These are phyloP conservation scores for Podospora didyma DNA, from an alignment of 495 filamentous ascomycete species.

Conservation along the genomic window DNA sequence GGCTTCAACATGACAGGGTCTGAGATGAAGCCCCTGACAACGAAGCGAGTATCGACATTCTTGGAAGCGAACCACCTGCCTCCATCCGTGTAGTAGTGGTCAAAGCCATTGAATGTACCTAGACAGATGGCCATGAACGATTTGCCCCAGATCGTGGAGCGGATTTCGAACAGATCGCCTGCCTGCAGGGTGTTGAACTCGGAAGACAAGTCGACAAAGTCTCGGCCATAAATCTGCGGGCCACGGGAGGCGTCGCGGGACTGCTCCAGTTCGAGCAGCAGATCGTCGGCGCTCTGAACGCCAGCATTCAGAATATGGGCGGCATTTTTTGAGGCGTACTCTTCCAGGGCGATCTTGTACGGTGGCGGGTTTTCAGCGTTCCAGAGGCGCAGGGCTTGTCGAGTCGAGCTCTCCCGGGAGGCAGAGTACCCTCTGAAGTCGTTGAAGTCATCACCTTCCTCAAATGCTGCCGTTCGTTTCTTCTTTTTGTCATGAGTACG, in stretches of 20 bases:
- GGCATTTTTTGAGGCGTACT: neutral
- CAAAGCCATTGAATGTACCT: conserved; percentile 53
- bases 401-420: conserved; percentile 28
- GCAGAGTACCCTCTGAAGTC: no score
- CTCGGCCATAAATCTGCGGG: conserved; percentile 33
- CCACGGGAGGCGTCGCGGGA: conserved; percentile 24
- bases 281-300: neutral
- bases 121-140: conserved; percentile 64
- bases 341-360: neutral
- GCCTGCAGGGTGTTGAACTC: conserved; percentile 45
- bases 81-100: conserved; percentile 68
- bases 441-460: no score
- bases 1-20: conserved; percentile 51
- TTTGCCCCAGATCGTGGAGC: conserved; percentile 29
- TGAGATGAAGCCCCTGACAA: conserved; percentile 58
- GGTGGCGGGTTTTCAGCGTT: conserved; percentile 39
- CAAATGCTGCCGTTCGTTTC: no score
- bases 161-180: conserved; percentile 67
- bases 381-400: conserved; percentile 54
- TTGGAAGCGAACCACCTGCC: conserved; percentile 68
- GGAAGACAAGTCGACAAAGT: conserved; percentile 35
- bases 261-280: conserved; percentile 19
- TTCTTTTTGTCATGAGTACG: no score
- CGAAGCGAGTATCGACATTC: conserved; percentile 49
- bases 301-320: no score